Evolutionary conservation across 1,284 basidiomycete species (phyloP), one percentile per base, ranked within the genome.

Genomic region (Pascua sp.): DNA sequence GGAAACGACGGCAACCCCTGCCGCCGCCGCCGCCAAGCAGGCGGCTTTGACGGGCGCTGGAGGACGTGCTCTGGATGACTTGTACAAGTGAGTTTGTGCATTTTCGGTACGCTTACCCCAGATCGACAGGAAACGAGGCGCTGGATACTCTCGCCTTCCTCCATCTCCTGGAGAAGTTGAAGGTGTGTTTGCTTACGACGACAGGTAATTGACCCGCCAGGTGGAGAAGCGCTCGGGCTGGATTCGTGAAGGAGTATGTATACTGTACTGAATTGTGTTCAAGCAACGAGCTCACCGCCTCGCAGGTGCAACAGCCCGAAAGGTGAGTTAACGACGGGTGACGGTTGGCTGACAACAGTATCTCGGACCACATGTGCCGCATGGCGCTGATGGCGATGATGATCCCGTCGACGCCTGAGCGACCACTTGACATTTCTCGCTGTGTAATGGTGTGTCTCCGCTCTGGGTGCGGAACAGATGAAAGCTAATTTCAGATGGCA

Each of bases 351-450:
- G 4, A 53, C 48, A 18, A 12, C 4, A 94, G 91, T 65, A 95
- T 97, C 61, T 87, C 91, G 4, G 94, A 98, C 73, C 94, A 98
- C 72, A 97, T 96, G 94, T 95, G 96, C 75, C 83, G 95, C 54
- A 98, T 98, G 95, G 88, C 91, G 2, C 77, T 97, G 18, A 82
- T 98, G 47, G 88, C 91, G 1, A 87, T 97, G 84, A 88, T 92
- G 63, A 83, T 80, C 13, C 79, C 80, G 8, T 72, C 85, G 2
- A 89, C 89, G 63, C 52, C 80, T 4, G 81, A 77, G 0, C 81
- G 68, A 17, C 77, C 77, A 4, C 62, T 95, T 9, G 90, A 96
- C 71, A 81, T 92, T 9, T 78, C 86, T 42, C 91, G 88, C 57
- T 80, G 74, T 50, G 77, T 75, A 16, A 70, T 70, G 68, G 68